A percentile compares a stretch with the other conserved stretches of the same genome.
These are phyloP conservation scores for Marchantia paleacea DNA, from an alignment of 225 moss, liverwort and hornwort species.

Conservation along the genomic window DNA sequence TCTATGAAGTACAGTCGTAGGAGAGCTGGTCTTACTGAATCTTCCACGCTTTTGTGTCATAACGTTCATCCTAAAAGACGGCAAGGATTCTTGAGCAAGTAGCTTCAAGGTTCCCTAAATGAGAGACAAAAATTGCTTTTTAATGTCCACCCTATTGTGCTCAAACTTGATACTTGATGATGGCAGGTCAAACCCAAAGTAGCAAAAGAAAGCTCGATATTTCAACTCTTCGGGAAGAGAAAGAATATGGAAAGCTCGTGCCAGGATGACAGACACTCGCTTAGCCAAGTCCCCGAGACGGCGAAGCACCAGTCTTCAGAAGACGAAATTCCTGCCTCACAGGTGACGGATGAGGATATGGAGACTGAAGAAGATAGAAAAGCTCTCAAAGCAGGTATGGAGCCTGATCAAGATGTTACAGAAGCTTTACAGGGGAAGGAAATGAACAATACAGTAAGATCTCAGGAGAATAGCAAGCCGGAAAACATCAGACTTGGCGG, in stretches of 20 bases:
- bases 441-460: background rate
- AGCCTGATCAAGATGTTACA: slow-evolving; percentile 74
- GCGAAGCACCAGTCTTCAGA: background rate
- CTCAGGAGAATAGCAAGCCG: background rate
- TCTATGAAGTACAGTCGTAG: background rate
- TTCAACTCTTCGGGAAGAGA: slow-evolving; percentile 72
- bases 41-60: too few relatives aligned
- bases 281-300: slow-evolving; percentile 3
- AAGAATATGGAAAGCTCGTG: slow-evolving; percentile 21
- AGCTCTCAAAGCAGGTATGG: slow-evolving; percentile 73
- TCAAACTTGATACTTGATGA: background rate
- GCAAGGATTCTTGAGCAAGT: background rate
- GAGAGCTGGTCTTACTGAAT: background rate
- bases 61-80: too few relatives aligned
- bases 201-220: slow-evolving; percentile 72
- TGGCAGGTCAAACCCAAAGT: slow-evolving; percentile 74
- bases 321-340: background rate
- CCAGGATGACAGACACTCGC: slow-evolving; percentile 17
- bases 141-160: background rate
- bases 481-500: background rate
- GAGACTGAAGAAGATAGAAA: slow-evolving; percentile 61
- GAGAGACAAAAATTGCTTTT: background rate
- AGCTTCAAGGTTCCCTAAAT: background rate
- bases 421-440: slow-evolving; percentile 29
- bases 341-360: slow-evolving; percentile 41